Conservation (phyloP, 1,284 basidiomycete genomes). For the Naganishia sp. region DNA sequence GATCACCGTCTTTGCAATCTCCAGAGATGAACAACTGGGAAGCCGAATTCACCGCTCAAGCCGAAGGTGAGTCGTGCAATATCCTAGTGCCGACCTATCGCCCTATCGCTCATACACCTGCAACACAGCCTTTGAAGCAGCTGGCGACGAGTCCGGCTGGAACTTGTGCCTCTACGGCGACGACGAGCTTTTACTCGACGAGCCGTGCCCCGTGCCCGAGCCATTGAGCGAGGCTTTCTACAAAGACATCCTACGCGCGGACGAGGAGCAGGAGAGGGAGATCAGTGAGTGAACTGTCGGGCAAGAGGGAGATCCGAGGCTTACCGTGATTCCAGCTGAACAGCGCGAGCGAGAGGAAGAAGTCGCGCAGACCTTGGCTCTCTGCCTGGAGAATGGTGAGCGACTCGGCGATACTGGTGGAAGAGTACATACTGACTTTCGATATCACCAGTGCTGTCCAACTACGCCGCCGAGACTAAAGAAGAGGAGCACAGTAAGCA, state of each 20-base stretch:
- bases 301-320: neutral
- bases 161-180: neutral
- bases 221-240: too few species aligned
- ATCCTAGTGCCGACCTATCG: too few species aligned
- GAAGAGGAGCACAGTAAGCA: neutral
- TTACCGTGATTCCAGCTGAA: neutral
- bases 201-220: slow-evolving; percentile 11
- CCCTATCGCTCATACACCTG: too few species aligned
- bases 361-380: neutral
- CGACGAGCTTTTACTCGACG: neutral
- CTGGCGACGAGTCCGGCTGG: slow-evolving; percentile 6
- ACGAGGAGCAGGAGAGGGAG: neutral
- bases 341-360: neutral
- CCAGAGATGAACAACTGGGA: too few species aligned
- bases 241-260: neutral
- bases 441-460: neutral
- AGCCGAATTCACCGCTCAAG: too few species aligned
- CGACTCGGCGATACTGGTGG: too few species aligned
- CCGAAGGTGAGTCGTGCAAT: too few species aligned
- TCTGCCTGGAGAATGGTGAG: neutral
- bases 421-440: neutral
- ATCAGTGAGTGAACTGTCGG: neutral
- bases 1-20: too few species aligned
- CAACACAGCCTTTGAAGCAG: too few species aligned
- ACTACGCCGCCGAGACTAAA: neutral